phyloP scores from a whole-genome alignment of 2,329 filamentous ascomycete species.

The Aspergillus sp. region DNA sequence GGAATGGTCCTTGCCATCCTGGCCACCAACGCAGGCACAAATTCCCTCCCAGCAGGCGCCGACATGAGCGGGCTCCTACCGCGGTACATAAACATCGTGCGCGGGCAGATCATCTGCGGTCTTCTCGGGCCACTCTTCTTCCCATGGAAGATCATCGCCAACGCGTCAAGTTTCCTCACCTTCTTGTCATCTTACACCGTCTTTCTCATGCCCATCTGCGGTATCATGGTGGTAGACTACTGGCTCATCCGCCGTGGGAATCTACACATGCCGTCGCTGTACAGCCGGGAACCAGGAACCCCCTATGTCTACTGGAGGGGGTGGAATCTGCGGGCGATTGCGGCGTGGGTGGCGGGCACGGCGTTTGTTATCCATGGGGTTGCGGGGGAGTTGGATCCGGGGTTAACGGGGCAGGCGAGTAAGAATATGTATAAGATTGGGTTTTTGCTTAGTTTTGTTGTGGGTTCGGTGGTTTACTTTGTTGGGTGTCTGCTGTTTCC shows the following conservation, averaged over 20 bases:
- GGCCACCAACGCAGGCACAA: constrained; percentile 16
- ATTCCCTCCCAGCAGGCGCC: constrained; percentile 23
- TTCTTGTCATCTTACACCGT: constrained; percentile 28
- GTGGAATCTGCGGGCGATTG: neutral
- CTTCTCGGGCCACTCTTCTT: constrained; percentile 21
- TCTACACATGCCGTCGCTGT: constrained; percentile 6
- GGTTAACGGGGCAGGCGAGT: neutral
- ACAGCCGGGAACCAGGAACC: neutral
- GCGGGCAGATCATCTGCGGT: constrained; percentile 32
- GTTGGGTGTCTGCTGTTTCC: neutral
- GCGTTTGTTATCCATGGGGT: constrained; percentile 4
- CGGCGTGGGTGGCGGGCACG: neutral
- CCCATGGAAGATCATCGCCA: constrained; percentile 28
- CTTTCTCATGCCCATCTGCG: constrained; percentile 25
- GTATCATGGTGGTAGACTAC: constrained; percentile 5
- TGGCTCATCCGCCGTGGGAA: constrained; percentile 6
- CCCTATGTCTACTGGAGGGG: constrained; percentile 7
- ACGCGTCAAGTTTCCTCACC: constrained; percentile 23
- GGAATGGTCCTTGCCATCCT: too few relatives aligned
- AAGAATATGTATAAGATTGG: constrained; percentile 13
- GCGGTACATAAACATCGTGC: constrained; percentile 43
- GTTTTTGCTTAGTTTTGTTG: constrained; percentile 5
- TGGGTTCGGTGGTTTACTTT: constrained; percentile 1
- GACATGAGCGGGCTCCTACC: constrained; percentile 46
- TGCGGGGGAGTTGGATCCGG: constrained; percentile 6